phyloP scores from a whole-genome alignment of 139 green algal genomes.

The Coccomyxa sp. region DNA sequence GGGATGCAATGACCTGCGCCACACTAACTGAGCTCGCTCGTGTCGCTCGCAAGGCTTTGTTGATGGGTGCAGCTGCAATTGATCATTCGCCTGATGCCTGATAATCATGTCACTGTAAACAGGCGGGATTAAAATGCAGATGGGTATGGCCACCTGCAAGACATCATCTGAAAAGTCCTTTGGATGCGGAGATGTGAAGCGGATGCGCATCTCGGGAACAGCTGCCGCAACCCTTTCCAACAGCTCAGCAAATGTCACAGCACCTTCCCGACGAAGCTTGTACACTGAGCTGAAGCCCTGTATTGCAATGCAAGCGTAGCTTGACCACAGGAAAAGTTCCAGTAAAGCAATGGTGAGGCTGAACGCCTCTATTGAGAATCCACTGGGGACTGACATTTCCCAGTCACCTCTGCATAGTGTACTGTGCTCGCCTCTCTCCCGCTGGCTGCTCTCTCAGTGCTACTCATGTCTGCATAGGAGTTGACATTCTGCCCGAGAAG shows the following conservation, averaged over 20 bases:
- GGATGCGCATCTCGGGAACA: slow-evolving; percentile 81
- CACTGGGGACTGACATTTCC: not conserved
- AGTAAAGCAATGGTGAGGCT: not conserved
- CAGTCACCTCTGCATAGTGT: not conserved
- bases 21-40: not conserved
- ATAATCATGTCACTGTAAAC: not conserved
- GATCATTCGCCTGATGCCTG: not conserved
- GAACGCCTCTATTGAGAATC: not conserved
- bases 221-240: slow-evolving; percentile 61
- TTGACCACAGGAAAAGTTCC: not conserved
- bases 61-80: not conserved
- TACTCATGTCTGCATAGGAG: slow-evolving; percentile 64
- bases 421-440: no score
- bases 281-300: slow-evolving; percentile 79
- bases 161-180: slow-evolving; percentile 82
- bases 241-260: slow-evolving; percentile 72
- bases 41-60: not conserved
- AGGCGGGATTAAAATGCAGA: not conserved
- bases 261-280: slow-evolving; percentile 54
- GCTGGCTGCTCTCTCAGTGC: no score
- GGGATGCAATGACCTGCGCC: slow-evolving; percentile 48
- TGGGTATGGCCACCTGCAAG: slow-evolving; percentile 34
- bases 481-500: slow-evolving; percentile 95
- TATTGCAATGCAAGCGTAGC: slow-evolving; percentile 2
- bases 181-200: slow-evolving; percentile 89